Percentiles rank a stretch among this genome's conserved stretches.
Conservation (phyloP, 768 basidiomycete species). For the Amanita inopinata region DNA sequence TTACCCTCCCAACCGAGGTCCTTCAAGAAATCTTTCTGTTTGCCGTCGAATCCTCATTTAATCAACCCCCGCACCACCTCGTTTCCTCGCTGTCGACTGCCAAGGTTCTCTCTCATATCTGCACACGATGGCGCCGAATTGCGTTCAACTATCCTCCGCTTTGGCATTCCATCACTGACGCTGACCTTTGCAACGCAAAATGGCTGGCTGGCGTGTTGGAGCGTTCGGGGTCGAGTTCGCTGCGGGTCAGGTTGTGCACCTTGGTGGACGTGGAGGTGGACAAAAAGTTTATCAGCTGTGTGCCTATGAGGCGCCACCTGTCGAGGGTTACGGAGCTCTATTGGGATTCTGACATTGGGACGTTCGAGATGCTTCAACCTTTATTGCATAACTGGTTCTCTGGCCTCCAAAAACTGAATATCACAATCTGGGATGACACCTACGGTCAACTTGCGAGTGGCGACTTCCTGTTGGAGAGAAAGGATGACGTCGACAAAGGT, state of each 20-base stretch:
- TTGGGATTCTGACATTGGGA: no score
- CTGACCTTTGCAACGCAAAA: background rate
- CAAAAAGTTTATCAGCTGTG: background rate
- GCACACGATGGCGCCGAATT: slow-evolving; percentile 6
- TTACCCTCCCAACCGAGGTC: slow-evolving; percentile 4
- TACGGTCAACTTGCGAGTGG: no score
- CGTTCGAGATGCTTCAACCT: no score
- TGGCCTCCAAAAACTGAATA: no score
- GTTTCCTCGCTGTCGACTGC: background rate
- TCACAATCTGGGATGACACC: no score
- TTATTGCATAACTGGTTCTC: no score
- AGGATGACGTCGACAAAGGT: background rate
- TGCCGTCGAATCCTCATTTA: background rate
- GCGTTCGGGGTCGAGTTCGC: background rate
- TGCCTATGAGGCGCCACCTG: background rate
- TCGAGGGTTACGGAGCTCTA: no score
- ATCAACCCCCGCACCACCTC: background rate
- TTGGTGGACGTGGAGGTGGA: background rate
- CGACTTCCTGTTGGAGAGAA: background rate
- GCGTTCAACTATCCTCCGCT: background rate
- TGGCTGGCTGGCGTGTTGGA: background rate
- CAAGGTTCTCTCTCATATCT: background rate
- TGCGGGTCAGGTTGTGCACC: background rate
- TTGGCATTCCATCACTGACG: background rate
- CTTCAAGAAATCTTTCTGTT: slow-evolving; percentile 1